Evolutionary conservation across 768 basidiomycete genomes (phyloP).

Genomic region (Kwoniella shandongensis): DNA sequence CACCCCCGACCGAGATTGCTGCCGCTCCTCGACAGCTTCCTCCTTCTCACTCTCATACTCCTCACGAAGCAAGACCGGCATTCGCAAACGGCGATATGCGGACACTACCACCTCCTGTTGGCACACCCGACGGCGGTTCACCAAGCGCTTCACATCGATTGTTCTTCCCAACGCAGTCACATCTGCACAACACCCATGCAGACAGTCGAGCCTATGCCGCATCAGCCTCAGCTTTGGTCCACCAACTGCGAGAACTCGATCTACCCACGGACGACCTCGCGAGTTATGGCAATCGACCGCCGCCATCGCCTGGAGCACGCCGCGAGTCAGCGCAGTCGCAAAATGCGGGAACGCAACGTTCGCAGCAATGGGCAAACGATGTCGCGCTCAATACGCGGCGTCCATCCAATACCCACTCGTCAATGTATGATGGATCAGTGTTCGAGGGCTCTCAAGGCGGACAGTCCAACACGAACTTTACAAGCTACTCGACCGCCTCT

Average conservation of each 20-base stretch:
- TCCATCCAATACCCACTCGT: slow-evolving; percentile 33
- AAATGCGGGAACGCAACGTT: background rate
- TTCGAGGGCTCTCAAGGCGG: slow-evolving; percentile 45
- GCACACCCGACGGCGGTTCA: slow-evolving; percentile 34
- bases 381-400: slow-evolving; percentile 18
- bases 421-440: slow-evolving; percentile 50
- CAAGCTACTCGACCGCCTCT: slow-evolving; percentile 17
- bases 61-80: slow-evolving; percentile 41
- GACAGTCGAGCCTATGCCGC: slow-evolving; percentile 23
- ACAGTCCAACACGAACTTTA: slow-evolving; percentile 13
- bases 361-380: slow-evolving; percentile 20
- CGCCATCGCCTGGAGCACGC: slow-evolving; percentile 22
- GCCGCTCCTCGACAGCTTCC: slow-evolving; percentile 36
- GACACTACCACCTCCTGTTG: slow-evolving; percentile 42
- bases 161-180: slow-evolving; percentile 54
- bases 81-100: slow-evolving; percentile 50
- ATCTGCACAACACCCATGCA: slow-evolving; percentile 54
- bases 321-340: too few species aligned
- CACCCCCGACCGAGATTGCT: slow-evolving; percentile 19
- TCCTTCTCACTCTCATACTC: slow-evolving; percentile 45
- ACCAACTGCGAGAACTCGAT: slow-evolving; percentile 53
- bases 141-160: slow-evolving; percentile 7
- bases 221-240: slow-evolving; percentile 48
- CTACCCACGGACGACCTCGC: slow-evolving; percentile 52
- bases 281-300: slow-evolving; percentile 47